Conservation (phyloP, 495 filamentous ascomycete species). For the Annulohypoxylon stygium region DNA sequence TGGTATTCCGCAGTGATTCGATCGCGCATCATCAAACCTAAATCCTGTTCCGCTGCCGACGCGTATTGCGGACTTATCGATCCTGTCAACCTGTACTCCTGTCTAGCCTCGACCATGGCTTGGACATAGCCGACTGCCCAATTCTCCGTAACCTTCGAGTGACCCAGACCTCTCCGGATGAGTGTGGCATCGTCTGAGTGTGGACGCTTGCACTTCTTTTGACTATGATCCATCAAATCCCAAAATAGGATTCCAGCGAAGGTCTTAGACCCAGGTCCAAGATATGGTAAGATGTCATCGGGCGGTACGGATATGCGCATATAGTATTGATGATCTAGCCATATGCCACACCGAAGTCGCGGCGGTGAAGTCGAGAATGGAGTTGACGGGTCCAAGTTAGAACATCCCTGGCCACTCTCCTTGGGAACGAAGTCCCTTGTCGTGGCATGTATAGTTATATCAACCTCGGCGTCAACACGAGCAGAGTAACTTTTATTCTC, state of each 20-base stretch:
- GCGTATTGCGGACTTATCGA: constrained; percentile 20
- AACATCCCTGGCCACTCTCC: background rate
- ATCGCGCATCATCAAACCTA: constrained; percentile 5
- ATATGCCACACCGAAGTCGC: constrained; percentile 33
- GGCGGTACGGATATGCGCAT: constrained; percentile 31
- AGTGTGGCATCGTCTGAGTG: constrained; percentile 1
- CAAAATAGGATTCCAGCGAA: constrained; percentile 32
- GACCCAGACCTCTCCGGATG: constrained; percentile 4
- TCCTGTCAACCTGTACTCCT: constrained; percentile 24
- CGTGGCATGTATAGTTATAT: constrained; percentile 13
- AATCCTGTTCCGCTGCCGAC: constrained; percentile 17
- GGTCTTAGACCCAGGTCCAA: constrained; percentile 21
- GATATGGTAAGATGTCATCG: constrained; percentile 32
- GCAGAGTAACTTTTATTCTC: background rate
- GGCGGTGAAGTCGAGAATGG: background rate
- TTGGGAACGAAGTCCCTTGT: constrained; percentile 6
- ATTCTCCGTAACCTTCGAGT: constrained; percentile 22
- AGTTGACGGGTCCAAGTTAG: background rate
- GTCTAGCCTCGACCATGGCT: constrained; percentile 34
- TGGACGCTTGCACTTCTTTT: constrained; percentile 6
- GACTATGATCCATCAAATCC: constrained; percentile 28
- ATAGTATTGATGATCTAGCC: constrained; percentile 28
- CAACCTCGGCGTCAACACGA: constrained; percentile 7
- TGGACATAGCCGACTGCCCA: constrained; percentile 23
- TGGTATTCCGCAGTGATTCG: constrained; percentile 13